Base-by-base conservation (phyloP, 306 rosid genomes). In the Trifolium repens region DNA sequence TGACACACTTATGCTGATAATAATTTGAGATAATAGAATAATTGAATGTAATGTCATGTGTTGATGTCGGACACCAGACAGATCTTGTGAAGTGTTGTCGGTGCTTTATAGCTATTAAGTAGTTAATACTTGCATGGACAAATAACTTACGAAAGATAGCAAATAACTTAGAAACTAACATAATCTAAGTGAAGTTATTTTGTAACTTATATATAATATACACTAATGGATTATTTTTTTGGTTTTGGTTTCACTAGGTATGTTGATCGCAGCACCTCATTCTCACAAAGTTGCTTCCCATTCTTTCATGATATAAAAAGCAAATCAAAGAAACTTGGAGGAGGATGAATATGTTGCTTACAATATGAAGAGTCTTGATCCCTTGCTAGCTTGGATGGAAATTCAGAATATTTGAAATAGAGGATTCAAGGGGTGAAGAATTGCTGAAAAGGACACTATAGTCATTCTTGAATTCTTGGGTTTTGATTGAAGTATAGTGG, bases 251-350 rank as follows among this genome's bases (percentile, higher is more conserved):
- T 74, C 2, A 75, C 74, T 82, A 87, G 96, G 82, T 5, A 64
- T 16, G 60, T 69, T 50, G 84, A 85, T 34, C 77, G 50, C 60
- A 79, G 79, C 67, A 30, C 39, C 32, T 71, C 87, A 52, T 55
- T 64, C 73, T 64, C 87, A 52, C 77, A 42, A 32, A 85, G 93
- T 69, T 91, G 97, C 83, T 88, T 87, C 87, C 68, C 86, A 77
- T 82, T 88, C 61, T 42, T 70, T 83, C 61, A 62, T 42, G 1
- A 39, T 78, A 83, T 70, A 54, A 88, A 80, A 54, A 55, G 83
- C 83, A 83, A 76, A 76, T 46, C 57, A 77, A 76, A 80, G 74
- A 81, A 84, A 72, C 60, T 71, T 37, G 68, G 65, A 71, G 53
- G 80, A 73, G 50, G 78, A 74, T 79, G 73, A 67, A 44, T 40